Conservation (phyloP, 352 stramenopile species). For the Phytophthora pini region DNA sequence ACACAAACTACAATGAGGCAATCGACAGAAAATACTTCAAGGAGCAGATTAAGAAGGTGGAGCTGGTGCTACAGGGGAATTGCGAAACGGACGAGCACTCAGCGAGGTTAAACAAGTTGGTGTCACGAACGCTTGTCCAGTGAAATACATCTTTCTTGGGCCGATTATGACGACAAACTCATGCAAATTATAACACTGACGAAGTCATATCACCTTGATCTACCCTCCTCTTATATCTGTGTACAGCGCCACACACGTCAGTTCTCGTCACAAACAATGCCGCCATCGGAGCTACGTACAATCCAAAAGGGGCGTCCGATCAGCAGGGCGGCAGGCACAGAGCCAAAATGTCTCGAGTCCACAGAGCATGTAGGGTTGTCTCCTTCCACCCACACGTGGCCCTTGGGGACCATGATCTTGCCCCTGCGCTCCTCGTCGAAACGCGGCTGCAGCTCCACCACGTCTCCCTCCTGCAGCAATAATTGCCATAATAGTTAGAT, state of each 20-base stretch:
- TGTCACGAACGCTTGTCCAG: neutral
- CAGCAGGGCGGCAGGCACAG: constrained; percentile 90
- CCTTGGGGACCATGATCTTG: constrained; percentile 87
- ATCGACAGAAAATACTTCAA: constrained; percentile 13
- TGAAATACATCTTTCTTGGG: neutral
- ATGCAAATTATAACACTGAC: neutral
- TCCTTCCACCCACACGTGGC: constrained; percentile 97
- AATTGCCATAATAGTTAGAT: neutral
- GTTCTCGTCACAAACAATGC: neutral
- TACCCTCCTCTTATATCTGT: constrained; percentile 24
- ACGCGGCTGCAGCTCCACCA: constrained; percentile 78
- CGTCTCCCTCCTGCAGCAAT: constrained; percentile 71
- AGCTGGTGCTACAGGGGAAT: neutral
- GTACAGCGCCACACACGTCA: constrained; percentile 16
- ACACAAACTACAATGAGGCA: constrained; percentile 4
- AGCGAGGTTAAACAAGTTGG: too few species aligned
- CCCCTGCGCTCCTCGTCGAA: constrained; percentile 63
- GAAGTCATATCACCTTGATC: neutral
- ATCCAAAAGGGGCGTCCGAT: constrained; percentile 85
- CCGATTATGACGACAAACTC: neutral
- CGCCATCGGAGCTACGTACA: constrained; percentile 4
- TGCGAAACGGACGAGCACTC: too few species aligned
- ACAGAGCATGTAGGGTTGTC: constrained; percentile 95
- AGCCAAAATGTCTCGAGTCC: constrained; percentile 95
- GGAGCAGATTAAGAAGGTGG: too few species aligned